Conservation (phyloP, 257 asterid genomes). For the Catharanthus roseus region DNA sequence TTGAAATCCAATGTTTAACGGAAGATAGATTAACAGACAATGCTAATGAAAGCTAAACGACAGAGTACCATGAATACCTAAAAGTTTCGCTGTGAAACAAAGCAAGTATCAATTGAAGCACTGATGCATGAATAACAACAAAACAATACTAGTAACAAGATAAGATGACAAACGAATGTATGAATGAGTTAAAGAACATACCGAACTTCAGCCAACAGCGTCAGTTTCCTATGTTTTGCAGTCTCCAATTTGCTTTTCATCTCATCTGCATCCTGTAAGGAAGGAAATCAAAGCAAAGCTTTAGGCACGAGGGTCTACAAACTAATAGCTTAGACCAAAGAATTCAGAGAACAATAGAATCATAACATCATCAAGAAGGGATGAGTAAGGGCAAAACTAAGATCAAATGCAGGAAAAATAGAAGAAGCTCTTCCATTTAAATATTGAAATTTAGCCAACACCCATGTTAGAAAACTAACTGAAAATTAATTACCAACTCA, state of each 20-base stretch:
- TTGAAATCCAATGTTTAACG: not conserved
- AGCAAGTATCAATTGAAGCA: not conserved
- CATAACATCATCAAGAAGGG: not conserved
- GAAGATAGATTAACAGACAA: not conserved
- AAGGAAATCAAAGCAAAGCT: not conserved
- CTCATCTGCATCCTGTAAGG: constrained; percentile 49
- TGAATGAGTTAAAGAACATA: constrained; percentile 24
- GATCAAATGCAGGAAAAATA: not conserved
- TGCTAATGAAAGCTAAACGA: not conserved
- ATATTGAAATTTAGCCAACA: not conserved
- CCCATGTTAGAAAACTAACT: not conserved
- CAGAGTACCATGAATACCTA: not conserved
- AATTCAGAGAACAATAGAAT: not conserved
- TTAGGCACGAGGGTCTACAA: not conserved
- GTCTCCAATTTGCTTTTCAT: constrained; percentile 48
- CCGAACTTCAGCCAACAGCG: constrained; percentile 81
- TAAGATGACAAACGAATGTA: not conserved
- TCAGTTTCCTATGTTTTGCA: constrained; percentile 44
- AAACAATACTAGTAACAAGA: not conserved
- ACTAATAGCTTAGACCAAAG: not conserved
- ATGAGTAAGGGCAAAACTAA: no score
- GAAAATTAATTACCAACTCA: not conserved
- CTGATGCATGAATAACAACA: not conserved
- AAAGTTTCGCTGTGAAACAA: not conserved
- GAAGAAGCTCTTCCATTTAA: not conserved